A percentile compares a stretch with the other conserved stretches of the same genome.
Conservation (phyloP, 768 basidiomycete genomes). For the Saitozyma sp. region DNA sequence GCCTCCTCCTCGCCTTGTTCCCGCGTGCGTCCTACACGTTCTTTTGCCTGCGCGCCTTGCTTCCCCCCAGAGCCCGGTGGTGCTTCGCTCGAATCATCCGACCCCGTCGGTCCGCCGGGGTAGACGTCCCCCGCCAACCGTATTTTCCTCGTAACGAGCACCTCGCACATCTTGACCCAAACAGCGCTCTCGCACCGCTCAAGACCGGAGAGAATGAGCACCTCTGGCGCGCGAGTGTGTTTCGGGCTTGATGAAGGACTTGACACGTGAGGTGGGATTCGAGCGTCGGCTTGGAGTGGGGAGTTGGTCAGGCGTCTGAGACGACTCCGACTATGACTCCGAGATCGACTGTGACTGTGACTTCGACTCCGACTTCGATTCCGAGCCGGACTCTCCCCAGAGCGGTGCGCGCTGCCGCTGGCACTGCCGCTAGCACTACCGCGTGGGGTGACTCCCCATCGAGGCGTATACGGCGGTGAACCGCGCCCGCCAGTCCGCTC, state of each 20-base stretch:
- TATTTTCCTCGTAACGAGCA: constrained; percentile 16
- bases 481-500: too few species aligned
- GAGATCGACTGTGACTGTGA: background rate
- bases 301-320: background rate
- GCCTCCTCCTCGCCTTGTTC: background rate
- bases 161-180: constrained; percentile 29
- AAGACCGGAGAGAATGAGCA: constrained; percentile 31
- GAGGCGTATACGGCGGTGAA: too few species aligned
- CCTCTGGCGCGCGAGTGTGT: constrained; percentile 11
- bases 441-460: too few species aligned
- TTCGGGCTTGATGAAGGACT: background rate
- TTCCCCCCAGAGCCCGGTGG: too few species aligned
- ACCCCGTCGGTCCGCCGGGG: too few species aligned
- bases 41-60: too few species aligned
- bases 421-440: too few species aligned
- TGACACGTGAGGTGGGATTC: background rate
- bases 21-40: too few species aligned
- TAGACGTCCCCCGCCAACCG: constrained; percentile 6
- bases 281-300: background rate
- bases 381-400: background rate
- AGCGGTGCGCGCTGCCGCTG: too few species aligned
- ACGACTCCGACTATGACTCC: background rate
- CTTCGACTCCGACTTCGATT: background rate
- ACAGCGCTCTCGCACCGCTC: constrained; percentile 24
- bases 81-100: too few species aligned